Evolutionary conservation across 2,329 filamentous ascomycete genomes (phyloP), one percentile per base, ranked within the genome.

Genomic region (Ceratocystiopsis minuta): DNA sequence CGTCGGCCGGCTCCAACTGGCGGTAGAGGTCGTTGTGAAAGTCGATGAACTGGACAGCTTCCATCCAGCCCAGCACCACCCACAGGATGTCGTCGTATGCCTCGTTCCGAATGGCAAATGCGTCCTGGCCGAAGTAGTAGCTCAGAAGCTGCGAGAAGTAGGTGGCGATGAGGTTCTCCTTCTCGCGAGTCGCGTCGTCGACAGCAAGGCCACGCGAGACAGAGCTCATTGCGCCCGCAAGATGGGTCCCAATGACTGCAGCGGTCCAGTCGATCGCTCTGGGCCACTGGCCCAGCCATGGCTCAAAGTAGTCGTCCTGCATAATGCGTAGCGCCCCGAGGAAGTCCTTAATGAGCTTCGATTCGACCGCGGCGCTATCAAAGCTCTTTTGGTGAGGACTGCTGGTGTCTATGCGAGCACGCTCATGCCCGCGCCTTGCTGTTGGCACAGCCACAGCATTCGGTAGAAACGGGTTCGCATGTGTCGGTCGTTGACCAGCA

Each of bases 41-140:
- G 31, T 75, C 63, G 40, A 88, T 72, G 54, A 93, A 86, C 49
- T 80, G 77, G 48, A 86, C 71, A 39, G 73, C 74, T 55, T 94
- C 84, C 41, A 95, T 63, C 87, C 88, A 95, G 47, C 80, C 84
- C 34, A 96, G 67, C 3, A 92, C 85, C 1, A 95, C 85, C 88
- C 88, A 96, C 3, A 94, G 70, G 63, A 94, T 93, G 56, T 96
- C 88, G 54, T 95, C 88, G 55, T 79, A 93, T 0, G 88, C 88
- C 64, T 76, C 58, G 43, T 75, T 73, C 37, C 83, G 70, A 39
- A 95, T 69, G 24, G 70, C 67, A 48, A 86, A 75, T 5, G 77
- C 71, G 56, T 94, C 76, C 56, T 96, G 84, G 16, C 83, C 85
- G 55, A 88, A 93, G 55, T 92, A 95, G 50, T 80, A 93, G 10